These are phyloP conservation scores for Cyberlindnera amylophila DNA, from an alignment of 805 yeast species.

Conservation along the genomic window DNA sequence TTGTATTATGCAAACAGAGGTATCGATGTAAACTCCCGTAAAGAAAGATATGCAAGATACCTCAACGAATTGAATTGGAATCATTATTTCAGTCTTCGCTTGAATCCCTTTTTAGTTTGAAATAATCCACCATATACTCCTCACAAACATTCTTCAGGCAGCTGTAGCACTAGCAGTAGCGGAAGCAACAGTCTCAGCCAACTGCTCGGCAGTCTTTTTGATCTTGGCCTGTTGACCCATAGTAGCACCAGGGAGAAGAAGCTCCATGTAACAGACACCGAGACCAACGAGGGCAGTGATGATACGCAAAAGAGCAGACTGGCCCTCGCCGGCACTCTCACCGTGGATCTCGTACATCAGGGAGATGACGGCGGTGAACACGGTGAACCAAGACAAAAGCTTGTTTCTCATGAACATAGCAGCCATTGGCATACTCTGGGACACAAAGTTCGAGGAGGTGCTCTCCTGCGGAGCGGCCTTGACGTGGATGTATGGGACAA, in stretches of 20 bases:
- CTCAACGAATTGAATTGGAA: slow-evolving; percentile 1
- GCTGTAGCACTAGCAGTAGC: slow-evolving; percentile 7
- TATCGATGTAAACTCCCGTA: too few species aligned
- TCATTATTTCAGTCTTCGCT: neutral
- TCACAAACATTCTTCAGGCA: neutral
- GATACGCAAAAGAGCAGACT: slow-evolving; percentile 17
- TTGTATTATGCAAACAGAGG: too few species aligned
- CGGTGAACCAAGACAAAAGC: slow-evolving; percentile 41
- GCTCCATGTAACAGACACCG: slow-evolving; percentile 51
- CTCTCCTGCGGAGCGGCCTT: slow-evolving; percentile 45
- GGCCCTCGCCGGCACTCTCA: slow-evolving; percentile 33
- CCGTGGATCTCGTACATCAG: slow-evolving; percentile 26
- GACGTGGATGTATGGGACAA: slow-evolving; percentile 41
- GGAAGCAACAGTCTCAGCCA: slow-evolving; percentile 11
- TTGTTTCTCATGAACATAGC: slow-evolving; percentile 60
- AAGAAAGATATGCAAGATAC: too few species aligned
- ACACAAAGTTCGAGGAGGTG: slow-evolving; percentile 38
- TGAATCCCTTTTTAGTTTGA: too few species aligned
- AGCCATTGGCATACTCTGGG: slow-evolving; percentile 64
- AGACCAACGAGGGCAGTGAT: slow-evolving; percentile 23
- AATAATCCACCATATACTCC: too few species aligned
- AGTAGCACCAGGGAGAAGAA: slow-evolving; percentile 25
- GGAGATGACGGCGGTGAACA: slow-evolving; percentile 46
- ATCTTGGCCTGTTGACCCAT: slow-evolving; percentile 8
- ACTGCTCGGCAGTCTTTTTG: slow-evolving; percentile 11